These are phyloP conservation scores for Amphicarpaea edgeworthii DNA, from an alignment of 306 rosid species.

Conservation along the genomic window DNA sequence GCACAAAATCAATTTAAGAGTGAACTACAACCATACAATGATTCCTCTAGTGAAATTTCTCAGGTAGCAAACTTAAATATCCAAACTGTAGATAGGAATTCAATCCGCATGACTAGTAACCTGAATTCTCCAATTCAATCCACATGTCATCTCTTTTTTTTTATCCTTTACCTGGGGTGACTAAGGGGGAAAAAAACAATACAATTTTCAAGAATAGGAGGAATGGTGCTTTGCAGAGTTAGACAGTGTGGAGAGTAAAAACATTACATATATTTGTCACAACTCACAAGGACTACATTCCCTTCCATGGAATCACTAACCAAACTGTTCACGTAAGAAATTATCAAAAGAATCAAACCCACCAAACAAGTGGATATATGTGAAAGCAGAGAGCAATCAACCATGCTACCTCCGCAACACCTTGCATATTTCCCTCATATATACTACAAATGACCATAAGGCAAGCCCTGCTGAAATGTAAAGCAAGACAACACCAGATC, in stretches of 20 bases:
- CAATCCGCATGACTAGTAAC: constrained; percentile 13
- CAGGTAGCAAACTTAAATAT: constrained; percentile 30
- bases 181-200: background rate
- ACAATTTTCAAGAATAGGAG: constrained; percentile 35
- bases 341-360: constrained; percentile 40
- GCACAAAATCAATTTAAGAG: constrained; percentile 35
- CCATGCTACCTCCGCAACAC: constrained; percentile 66
- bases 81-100: constrained; percentile 25
- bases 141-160: background rate
- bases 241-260: constrained; percentile 26
- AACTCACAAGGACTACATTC: constrained; percentile 41
- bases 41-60: constrained; percentile 13
- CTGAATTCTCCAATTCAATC: constrained; percentile 31
- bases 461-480: constrained; percentile 93
- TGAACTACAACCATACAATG: constrained; percentile 22
- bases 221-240: constrained; percentile 30
- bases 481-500: constrained; percentile 78
- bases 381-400: constrained; percentile 36
- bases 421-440: constrained; percentile 78
- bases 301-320: constrained; percentile 42
- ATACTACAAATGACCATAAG: constrained; percentile 82
- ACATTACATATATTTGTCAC: constrained; percentile 35
- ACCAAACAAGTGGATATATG: constrained; percentile 23
- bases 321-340: constrained; percentile 29
- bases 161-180: constrained; percentile 16